A percentile compares a stretch with the other conserved stretches of the same genome.
Conservation (phyloP, 768 basidiomycete species). For the Terana coerulea region DNA sequence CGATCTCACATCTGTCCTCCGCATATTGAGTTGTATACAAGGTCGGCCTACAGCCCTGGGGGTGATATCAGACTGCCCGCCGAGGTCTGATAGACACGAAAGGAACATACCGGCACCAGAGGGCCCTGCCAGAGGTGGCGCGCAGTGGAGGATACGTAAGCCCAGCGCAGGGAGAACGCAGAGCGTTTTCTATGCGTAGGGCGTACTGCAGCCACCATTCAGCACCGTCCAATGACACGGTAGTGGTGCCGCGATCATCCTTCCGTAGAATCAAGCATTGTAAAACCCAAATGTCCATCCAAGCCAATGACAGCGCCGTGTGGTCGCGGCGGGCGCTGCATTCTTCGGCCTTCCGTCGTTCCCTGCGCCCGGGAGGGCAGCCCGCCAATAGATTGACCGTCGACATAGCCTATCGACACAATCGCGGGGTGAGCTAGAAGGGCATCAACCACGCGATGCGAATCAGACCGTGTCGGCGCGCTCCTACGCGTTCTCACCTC, state of each 20-base stretch:
- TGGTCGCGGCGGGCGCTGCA: background rate
- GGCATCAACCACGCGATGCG: background rate
- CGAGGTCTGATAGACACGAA: background rate
- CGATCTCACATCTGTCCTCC: background rate
- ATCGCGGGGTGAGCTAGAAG: conserved; percentile 2
- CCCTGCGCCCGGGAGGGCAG: conserved; percentile 5
- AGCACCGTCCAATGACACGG: background rate
- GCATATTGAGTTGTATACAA: background rate
- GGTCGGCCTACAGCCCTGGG: too few species aligned
- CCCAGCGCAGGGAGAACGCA: background rate
- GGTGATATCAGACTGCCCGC: too few species aligned
- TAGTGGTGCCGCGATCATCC: too few species aligned
- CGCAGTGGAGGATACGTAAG: conserved; percentile 1
- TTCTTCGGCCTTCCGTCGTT: conserved; percentile 5
- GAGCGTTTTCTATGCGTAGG: too few species aligned
- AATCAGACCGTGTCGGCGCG: background rate
- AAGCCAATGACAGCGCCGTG: too few species aligned
- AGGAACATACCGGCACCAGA: background rate
- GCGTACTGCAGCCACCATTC: too few species aligned
- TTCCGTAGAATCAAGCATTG: too few species aligned
- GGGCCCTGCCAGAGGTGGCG: background rate
- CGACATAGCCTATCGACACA: background rate
- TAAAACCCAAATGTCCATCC: too few species aligned
- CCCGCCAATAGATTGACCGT: background rate
- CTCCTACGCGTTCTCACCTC: conserved; percentile 9